Evolutionary conservation across 2,329 filamentous ascomycete species (phyloP).

Genomic region (Pseudopyrenochaeta lycopersici): DNA sequence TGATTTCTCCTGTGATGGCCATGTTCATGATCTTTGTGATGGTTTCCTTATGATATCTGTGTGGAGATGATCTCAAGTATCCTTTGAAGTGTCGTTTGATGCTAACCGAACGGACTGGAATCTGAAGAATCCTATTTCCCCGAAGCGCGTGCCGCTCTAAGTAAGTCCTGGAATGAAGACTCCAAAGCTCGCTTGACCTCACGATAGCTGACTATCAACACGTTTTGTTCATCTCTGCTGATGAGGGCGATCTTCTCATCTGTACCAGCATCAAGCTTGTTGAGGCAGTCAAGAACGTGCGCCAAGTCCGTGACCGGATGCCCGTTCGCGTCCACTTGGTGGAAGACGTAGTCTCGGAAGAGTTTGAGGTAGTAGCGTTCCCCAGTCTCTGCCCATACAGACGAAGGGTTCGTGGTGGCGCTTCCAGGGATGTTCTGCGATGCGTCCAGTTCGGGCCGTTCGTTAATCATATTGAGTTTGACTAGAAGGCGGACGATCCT

Average conservation of each 20-base stretch:
- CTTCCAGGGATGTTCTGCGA: conserved; percentile 59
- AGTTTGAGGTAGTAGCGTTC: conserved; percentile 93
- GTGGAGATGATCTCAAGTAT: not conserved
- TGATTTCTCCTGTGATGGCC: not conserved
- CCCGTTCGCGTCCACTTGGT: conserved; percentile 87
- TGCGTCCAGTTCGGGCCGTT: conserved; percentile 84
- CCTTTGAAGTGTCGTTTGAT: not conserved
- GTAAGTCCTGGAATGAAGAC: conserved; percentile 67
- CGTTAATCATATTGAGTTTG: conserved; percentile 89
- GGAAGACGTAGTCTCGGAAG: conserved; percentile 96
- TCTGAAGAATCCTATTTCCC: conserved; percentile 35
- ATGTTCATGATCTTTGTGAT: not conserved
- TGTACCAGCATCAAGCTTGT: conserved; percentile 89
- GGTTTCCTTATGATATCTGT: not conserved
- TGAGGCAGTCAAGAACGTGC: conserved; percentile 85
- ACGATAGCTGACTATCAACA: conserved; percentile 88
- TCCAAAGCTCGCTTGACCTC: conserved; percentile 78
- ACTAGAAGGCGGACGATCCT: conserved; percentile 80
- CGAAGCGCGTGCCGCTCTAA: conserved; percentile 42
- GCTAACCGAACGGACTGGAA: conserved; percentile 17
- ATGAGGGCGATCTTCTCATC: conserved; percentile 88
- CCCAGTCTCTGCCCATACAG: conserved; percentile 87
- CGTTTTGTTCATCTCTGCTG: conserved; percentile 88
- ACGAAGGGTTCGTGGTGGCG: conserved; percentile 37
- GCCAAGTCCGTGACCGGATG: conserved; percentile 86